A percentile compares a stretch with the other conserved stretches of the same genome.
Conservation (phyloP, 176 grass and related monocot genomes). For the Cenchrus americanus region DNA sequence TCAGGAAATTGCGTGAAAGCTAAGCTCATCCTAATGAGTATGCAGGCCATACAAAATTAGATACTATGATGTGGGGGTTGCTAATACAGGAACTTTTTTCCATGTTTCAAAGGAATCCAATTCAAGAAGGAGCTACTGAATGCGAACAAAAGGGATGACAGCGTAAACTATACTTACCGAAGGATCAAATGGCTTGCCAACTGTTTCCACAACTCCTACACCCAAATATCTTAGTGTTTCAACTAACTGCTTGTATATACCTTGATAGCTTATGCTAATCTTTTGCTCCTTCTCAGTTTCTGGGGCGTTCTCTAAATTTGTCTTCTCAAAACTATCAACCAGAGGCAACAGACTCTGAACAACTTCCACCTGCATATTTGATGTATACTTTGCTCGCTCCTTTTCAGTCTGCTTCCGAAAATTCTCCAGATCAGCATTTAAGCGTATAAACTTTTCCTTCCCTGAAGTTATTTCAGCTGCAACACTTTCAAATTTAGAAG, state of each 20-base stretch:
- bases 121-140: not conserved
- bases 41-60: conserved; percentile 7
- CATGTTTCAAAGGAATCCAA: not conserved
- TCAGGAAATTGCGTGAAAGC: not conserved
- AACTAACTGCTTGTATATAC: conserved; percentile 89
- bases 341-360: conserved; percentile 67
- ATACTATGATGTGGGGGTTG: not conserved
- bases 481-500: conserved; percentile 57
- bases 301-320: conserved; percentile 56
- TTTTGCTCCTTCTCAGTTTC: conserved; percentile 80
- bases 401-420: conserved; percentile 91
- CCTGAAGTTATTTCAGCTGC: conserved; percentile 66
- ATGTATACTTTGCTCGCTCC: conserved; percentile 79
- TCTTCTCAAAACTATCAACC: conserved; percentile 88
- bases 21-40: conserved; percentile 2
- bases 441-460: conserved; percentile 76
- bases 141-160: not conserved
- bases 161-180: conserved; percentile 58
- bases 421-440: conserved; percentile 97
- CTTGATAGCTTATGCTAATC: conserved; percentile 83
- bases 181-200: conserved; percentile 98
- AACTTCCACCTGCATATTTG: conserved; percentile 77
- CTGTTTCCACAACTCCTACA: conserved; percentile 81
- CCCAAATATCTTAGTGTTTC: conserved; percentile 89
- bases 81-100: not conserved